These are phyloP conservation scores for Dacryopinax primogenitus DNA, from an alignment of 768 basidiomycete species.

Conservation along the genomic window DNA sequence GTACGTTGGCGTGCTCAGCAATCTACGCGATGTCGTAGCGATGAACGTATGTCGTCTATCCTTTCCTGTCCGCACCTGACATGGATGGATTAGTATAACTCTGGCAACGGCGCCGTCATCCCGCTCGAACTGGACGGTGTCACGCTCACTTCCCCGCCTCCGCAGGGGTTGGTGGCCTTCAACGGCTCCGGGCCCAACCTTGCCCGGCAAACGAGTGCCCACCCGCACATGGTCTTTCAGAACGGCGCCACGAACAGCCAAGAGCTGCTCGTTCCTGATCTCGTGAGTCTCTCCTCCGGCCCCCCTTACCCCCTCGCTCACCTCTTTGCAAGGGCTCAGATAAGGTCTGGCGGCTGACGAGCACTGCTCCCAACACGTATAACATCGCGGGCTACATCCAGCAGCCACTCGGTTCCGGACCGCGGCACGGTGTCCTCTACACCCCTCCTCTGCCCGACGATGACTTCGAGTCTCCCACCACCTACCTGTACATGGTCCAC, in stretches of 20 bases:
- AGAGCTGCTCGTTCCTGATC: conserved; percentile 53
- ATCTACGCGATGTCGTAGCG: conserved; percentile 4
- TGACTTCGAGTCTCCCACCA: neutral
- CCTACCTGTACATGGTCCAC: conserved; percentile 39
- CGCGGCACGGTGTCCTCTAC: conserved; percentile 31
- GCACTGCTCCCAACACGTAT: conserved; percentile 32
- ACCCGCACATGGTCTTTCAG: conserved; percentile 56
- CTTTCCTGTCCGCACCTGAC: neutral
- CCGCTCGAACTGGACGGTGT: conserved; percentile 31
- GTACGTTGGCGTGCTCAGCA: conserved; percentile 7
- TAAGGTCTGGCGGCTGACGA: conserved; percentile 49
- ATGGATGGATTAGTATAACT: conserved; percentile 33
- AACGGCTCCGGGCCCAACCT: conserved; percentile 22
- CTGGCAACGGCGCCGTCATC: conserved; percentile 44
- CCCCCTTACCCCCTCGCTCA: neutral
- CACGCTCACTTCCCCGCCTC: conserved; percentile 25
- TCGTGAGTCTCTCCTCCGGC: conserved; percentile 19
- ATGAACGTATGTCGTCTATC: neutral
- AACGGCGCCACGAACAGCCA: conserved; percentile 24
- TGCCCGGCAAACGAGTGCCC: conserved; percentile 28
- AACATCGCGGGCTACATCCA: conserved; percentile 47
- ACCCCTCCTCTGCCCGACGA: neutral
- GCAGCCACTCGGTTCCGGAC: conserved; percentile 52
- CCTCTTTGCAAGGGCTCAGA: conserved; percentile 36
- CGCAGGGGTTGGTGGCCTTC: conserved; percentile 31